A percentile compares a stretch with the other conserved stretches of the same genome.
Evolutionary conservation across 2,329 filamentous ascomycete genomes (phyloP).

Genomic region (Rhinocladiella similis): DNA sequence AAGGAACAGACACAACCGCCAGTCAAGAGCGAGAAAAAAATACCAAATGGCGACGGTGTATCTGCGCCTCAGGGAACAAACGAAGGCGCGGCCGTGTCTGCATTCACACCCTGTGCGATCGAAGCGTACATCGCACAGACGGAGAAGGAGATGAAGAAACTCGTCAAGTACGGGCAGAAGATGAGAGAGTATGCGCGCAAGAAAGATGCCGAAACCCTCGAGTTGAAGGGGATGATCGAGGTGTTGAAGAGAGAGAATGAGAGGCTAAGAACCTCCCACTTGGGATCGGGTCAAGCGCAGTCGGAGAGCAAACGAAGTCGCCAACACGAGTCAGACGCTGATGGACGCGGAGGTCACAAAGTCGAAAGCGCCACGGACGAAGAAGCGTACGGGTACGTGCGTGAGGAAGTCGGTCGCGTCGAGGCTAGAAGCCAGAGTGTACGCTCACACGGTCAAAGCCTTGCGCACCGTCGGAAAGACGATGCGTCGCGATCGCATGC

Average conservation of each 20-base stretch:
- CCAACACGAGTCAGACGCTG: neutral
- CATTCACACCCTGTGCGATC: slow-evolving; percentile 43
- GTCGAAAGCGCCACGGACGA: neutral
- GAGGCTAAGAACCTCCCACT: neutral
- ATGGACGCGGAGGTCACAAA: neutral
- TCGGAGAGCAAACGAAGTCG: neutral
- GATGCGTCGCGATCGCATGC: no score
- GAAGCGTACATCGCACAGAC: slow-evolving; percentile 59
- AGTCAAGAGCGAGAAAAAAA: neutral
- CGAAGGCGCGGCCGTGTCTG: neutral
- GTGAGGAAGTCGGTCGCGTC: slow-evolving; percentile 13
- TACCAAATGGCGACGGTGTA: no score
- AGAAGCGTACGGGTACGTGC: slow-evolving; percentile 4
- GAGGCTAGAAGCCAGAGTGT: slow-evolving; percentile 8
- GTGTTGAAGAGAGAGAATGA: slow-evolving; percentile 18
- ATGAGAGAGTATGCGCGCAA: slow-evolving; percentile 27
- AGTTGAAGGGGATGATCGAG: slow-evolving; percentile 20
- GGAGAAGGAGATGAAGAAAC: slow-evolving; percentile 59
- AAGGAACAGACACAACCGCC: neutral
- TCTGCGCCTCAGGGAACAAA: neutral
- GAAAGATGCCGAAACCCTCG: slow-evolving; percentile 25
- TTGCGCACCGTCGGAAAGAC: no score
- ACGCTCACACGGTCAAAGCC: no score
- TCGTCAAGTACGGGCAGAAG: slow-evolving; percentile 52
- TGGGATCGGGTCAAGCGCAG: neutral